A percentile compares a stretch with the other conserved stretches of the same genome.
These are phyloP conservation scores for Colletotrichum sp. DNA, from an alignment of 2,329 filamentous ascomycete species.

Conservation along the genomic window DNA sequence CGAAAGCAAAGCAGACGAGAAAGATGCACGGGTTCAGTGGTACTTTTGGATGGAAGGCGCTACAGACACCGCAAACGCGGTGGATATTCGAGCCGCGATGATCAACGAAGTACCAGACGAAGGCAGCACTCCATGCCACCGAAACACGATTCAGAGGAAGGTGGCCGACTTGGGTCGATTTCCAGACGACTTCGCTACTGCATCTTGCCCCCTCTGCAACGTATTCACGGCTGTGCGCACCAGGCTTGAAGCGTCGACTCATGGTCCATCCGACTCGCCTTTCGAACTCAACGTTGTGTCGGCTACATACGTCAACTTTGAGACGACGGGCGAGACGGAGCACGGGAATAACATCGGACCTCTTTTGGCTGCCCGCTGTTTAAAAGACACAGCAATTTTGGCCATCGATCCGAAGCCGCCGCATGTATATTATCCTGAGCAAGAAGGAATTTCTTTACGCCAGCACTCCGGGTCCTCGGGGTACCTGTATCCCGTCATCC, in stretches of 20 bases:
- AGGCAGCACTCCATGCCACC: not conserved
- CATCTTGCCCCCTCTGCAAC: not conserved
- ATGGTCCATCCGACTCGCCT: not conserved
- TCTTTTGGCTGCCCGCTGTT: not conserved
- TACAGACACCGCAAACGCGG: not conserved
- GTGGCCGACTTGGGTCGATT: not conserved
- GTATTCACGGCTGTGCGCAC: not conserved
- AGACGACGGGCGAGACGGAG: not conserved
- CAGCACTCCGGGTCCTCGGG: not conserved
- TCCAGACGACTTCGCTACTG: not conserved
- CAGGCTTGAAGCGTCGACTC: not conserved
- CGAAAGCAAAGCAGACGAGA: not conserved
- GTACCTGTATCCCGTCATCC: not conserved
- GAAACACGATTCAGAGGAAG: not conserved
- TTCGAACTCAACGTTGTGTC: not conserved
- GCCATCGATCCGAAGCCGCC: not conserved
- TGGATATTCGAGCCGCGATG: not conserved
- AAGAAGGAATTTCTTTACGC: not conserved
- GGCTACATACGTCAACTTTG: not conserved
- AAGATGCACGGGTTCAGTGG: not conserved
- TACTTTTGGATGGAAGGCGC: not conserved
- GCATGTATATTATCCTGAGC: not conserved
- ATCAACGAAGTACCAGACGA: not conserved
- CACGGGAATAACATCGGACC: not conserved
- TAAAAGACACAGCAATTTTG: not conserved